Percentiles rank a stretch among this genome's conserved stretches.
Evolutionary conservation across 257 asterid genomes (phyloP).

Genomic region (Phtheirospermum japonicum): DNA sequence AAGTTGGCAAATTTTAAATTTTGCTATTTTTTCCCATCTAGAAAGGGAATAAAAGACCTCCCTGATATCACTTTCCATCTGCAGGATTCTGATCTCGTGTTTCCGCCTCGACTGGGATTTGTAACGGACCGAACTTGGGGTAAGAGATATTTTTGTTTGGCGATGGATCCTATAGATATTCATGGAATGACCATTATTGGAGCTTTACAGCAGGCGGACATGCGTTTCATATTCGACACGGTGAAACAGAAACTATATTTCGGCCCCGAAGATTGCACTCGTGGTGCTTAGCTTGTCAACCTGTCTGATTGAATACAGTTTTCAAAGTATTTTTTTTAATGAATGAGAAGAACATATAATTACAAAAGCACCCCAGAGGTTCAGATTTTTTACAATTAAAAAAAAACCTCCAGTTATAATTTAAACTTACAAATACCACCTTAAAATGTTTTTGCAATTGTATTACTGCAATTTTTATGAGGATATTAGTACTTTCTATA

Average conservation of each 20-base stretch:
- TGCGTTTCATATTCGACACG: conserved; percentile 20
- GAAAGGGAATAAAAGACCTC: conserved; percentile 2
- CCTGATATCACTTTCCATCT: conserved; percentile 25
- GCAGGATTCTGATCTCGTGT: conserved; percentile 23
- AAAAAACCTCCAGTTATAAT: too few species aligned
- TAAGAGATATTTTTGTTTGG: conserved; percentile 6
- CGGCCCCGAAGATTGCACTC: conserved; percentile 24
- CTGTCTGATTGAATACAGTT: neutral
- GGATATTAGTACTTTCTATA: too few species aligned
- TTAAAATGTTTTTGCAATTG: too few species aligned
- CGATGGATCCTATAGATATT: neutral
- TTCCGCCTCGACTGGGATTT: conserved; percentile 6
- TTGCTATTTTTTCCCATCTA: conserved; percentile 14
- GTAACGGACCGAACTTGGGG: neutral
- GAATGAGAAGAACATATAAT: too few species aligned
- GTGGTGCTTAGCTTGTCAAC: conserved; percentile 1
- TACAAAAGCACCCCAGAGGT: too few species aligned
- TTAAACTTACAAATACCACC: too few species aligned
- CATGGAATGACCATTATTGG: neutral
- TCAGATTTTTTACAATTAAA: too few species aligned
- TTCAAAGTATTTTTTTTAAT: too few species aligned
- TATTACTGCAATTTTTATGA: too few species aligned
- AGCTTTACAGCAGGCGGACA: conserved; percentile 24
- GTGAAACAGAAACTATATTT: conserved; percentile 19
- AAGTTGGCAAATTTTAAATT: neutral